Evolutionary conservation across 2,329 filamentous ascomycete genomes (phyloP).

Genomic region (Aspergillus terreus): DNA sequence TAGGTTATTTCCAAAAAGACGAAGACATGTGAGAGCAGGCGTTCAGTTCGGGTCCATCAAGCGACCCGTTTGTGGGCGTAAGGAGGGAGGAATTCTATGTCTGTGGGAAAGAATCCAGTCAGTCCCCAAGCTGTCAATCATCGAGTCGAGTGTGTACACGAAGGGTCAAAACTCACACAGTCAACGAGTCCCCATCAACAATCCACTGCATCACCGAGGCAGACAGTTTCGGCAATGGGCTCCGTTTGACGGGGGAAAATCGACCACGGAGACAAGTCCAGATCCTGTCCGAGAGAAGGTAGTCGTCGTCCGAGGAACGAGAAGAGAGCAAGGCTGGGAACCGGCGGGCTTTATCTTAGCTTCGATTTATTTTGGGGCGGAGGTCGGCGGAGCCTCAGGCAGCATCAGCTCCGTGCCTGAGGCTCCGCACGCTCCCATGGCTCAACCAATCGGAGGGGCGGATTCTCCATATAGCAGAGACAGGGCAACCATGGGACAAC

Average conservation of each 20-base stretch:
- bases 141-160: background rate
- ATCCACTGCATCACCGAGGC: conserved; percentile 16
- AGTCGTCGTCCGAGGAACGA: conserved; percentile 36
- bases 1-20: too few relatives aligned
- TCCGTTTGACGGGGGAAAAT: conserved; percentile 16
- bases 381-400: conserved; percentile 24
- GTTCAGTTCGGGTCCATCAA: too few relatives aligned
- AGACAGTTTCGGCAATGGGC: conserved; percentile 10
- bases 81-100: conserved; percentile 10
- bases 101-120: conserved; percentile 9
- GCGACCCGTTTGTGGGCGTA: background rate
- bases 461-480: conserved; percentile 4
- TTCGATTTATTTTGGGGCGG: conserved; percentile 15
- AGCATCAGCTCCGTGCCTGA: conserved; percentile 23
- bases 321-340: conserved; percentile 19
- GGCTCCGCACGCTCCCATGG: conserved; percentile 5
- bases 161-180: conserved; percentile 24
- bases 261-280: conserved; percentile 20
- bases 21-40: too few relatives aligned
- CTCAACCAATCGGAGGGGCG: conserved; percentile 11
- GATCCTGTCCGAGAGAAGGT: conserved; percentile 21
- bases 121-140: conserved; percentile 2
- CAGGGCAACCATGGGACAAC: conserved; percentile 9
- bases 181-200: conserved; percentile 20
- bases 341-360: conserved; percentile 12